Evolutionary conservation across 306 rosid genomes (phyloP).

Genomic region (Inga laurina): DNA sequence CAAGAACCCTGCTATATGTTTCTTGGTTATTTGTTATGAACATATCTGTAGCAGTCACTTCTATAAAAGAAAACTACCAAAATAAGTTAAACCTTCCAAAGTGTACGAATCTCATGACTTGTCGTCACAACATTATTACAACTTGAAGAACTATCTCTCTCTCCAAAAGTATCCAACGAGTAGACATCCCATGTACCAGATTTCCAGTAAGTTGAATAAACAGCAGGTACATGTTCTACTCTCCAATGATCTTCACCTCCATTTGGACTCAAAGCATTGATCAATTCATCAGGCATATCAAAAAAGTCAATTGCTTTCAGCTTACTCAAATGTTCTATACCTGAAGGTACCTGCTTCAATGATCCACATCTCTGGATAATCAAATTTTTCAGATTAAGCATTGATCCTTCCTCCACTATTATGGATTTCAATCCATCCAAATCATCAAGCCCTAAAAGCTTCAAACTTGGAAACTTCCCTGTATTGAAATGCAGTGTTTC

Average conservation of each 20-base stretch:
- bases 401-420: slow-evolving; percentile 60
- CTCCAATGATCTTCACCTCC: slow-evolving; percentile 53
- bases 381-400: slow-evolving; percentile 62
- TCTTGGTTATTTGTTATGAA: slow-evolving; percentile 16
- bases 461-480: slow-evolving; percentile 58
- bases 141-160: slow-evolving; percentile 30
- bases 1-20: slow-evolving; percentile 7
- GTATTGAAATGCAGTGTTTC: slow-evolving; percentile 53
- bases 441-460: slow-evolving; percentile 64
- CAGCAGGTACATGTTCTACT: slow-evolving; percentile 55
- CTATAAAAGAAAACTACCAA: not conserved
- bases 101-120: slow-evolving; percentile 29
- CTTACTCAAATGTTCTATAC: slow-evolving; percentile 54
- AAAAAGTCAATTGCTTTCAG: slow-evolving; percentile 65
- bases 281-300: slow-evolving; percentile 66
- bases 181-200: slow-evolving; percentile 66
- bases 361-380: slow-evolving; percentile 59
- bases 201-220: slow-evolving; percentile 59
- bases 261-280: slow-evolving; percentile 40
- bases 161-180: slow-evolving; percentile 47
- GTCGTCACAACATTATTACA: slow-evolving; percentile 5
- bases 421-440: slow-evolving; percentile 44
- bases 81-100: slow-evolving; percentile 47
- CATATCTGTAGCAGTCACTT: not conserved
- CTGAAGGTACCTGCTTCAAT: slow-evolving; percentile 56